phyloP scores from a whole-genome alignment of 352 stramenopile species.

The Globisporangium takayamanum region DNA sequence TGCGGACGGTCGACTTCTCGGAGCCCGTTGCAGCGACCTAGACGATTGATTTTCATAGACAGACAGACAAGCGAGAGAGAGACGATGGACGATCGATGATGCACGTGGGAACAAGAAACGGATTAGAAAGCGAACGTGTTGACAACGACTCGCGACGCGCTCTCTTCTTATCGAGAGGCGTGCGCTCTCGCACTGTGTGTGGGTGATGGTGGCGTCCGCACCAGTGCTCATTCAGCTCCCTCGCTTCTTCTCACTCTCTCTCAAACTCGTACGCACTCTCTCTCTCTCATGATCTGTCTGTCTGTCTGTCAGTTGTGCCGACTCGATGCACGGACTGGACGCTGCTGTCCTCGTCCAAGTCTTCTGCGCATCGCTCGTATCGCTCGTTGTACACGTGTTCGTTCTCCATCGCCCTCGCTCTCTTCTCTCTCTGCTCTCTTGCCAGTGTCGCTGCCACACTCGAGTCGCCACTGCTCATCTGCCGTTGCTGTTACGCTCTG shows the following conservation, averaged over 20 bases:
- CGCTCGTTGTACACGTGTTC: constrained; percentile 3
- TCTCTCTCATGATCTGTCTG: too few species aligned
- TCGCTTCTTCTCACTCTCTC: neutral
- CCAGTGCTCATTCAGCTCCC: neutral
- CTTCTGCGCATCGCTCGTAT: neutral
- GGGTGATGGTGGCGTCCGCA: neutral
- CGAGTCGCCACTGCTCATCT: neutral
- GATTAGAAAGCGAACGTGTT: neutral
- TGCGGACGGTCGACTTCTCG: constrained; percentile 78
- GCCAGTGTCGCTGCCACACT: neutral
- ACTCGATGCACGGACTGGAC: too few species aligned
- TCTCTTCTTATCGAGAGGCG: constrained; percentile 15
- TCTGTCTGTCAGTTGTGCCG: too few species aligned
- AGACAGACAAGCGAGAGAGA: neutral
- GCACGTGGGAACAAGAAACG: neutral
- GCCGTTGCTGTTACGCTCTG: constrained; percentile 65
- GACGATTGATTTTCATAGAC: constrained; percentile 2
- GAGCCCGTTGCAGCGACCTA: neutral
- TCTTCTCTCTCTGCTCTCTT: neutral
- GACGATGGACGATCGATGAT: neutral
- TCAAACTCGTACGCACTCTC: too few species aligned
- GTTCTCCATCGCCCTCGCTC: neutral
- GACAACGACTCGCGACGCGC: neutral
- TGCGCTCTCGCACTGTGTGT: neutral
- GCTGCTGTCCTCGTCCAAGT: neutral